Evolutionary conservation across 306 rosid genomes (phyloP).

Genomic region (Corylus americana): DNA sequence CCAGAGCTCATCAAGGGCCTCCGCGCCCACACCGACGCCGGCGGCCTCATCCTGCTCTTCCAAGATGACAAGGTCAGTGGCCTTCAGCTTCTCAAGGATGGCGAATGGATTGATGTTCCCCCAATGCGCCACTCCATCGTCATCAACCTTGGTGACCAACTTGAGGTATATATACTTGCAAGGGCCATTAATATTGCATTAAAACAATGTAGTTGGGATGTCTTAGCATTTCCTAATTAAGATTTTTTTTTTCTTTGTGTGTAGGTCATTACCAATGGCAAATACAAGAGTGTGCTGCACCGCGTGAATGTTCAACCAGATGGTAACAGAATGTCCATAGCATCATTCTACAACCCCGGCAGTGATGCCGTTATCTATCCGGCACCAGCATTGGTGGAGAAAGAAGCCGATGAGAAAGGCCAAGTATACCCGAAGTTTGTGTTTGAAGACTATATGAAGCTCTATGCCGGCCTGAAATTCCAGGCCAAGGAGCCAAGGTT

Average conservation of each 20-base stretch:
- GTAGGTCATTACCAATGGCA: constrained; percentile 87
- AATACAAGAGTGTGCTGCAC: constrained; percentile 88
- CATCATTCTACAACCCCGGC: constrained; percentile 94
- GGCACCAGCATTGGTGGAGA: constrained; percentile 67
- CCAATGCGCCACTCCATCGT: constrained; percentile 97
- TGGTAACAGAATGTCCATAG: constrained; percentile 86
- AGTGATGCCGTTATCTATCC: constrained; percentile 83
- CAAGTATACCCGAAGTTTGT: constrained; percentile 81
- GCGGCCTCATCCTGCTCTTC: constrained; percentile 90
- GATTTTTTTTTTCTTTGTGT: not conserved
- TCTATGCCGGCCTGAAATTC: constrained; percentile 77
- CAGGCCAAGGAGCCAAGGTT: constrained; percentile 97
- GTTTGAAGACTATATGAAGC: constrained; percentile 96
- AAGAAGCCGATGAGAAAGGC: constrained; percentile 45
- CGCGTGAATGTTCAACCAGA: constrained; percentile 73
- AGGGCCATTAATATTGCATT: not conserved
- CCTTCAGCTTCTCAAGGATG: constrained; percentile 90
- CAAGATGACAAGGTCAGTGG: constrained; percentile 98
- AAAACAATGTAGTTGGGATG: not conserved
- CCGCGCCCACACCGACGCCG: constrained; percentile 96
- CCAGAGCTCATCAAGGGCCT: constrained; percentile 94
- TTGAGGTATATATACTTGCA: constrained; percentile 55
- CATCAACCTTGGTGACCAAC: constrained; percentile 96
- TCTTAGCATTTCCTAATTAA: not conserved
- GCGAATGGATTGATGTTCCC: constrained; percentile 85